phyloP scores from a whole-genome alignment of 139 green algal species.

The Raphidocelis subcapitata region DNA sequence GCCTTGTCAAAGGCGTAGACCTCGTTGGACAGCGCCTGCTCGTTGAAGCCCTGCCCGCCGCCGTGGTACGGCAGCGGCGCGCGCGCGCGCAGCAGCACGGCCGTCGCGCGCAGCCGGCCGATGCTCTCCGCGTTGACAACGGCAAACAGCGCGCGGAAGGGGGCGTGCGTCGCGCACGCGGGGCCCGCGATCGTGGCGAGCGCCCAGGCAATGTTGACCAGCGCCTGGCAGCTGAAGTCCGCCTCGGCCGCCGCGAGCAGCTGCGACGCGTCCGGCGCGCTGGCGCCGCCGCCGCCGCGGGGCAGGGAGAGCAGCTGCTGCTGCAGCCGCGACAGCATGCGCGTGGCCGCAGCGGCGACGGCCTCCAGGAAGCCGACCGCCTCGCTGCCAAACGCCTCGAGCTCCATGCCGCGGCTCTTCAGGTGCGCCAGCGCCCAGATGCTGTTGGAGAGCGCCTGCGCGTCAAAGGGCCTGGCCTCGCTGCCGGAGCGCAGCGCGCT shows the following conservation, averaged over 20 bases:
- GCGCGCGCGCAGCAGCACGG: constrained; percentile 8
- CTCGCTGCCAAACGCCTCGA: constrained; percentile 30
- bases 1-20: constrained; percentile 58
- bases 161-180: constrained; percentile 31
- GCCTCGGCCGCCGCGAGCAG: constrained; percentile 40
- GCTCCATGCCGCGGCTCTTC: constrained; percentile 33
- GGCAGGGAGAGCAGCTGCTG: constrained; percentile 27
- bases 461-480: constrained; percentile 33
- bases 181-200: constrained; percentile 47
- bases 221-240: constrained; percentile 57
- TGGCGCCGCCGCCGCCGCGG: background rate
- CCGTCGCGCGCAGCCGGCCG: constrained; percentile 38
- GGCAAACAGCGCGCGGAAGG: constrained; percentile 41
- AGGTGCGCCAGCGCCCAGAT: constrained; percentile 60
- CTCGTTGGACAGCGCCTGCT: constrained; percentile 60
- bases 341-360: constrained; percentile 28
- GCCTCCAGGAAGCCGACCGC: constrained; percentile 40
- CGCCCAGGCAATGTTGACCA: constrained; percentile 62
- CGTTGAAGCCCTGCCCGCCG: constrained; percentile 55
- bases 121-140: constrained; percentile 25
- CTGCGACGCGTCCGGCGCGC: constrained; percentile 14
- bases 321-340: constrained; percentile 29
- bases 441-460: constrained; percentile 59
- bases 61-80: constrained; percentile 10
- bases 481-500: constrained; percentile 11